These are phyloP conservation scores for Cyberlindnera samutprakarnensis DNA, from an alignment of 805 yeast genomes.

Conservation along the genomic window DNA sequence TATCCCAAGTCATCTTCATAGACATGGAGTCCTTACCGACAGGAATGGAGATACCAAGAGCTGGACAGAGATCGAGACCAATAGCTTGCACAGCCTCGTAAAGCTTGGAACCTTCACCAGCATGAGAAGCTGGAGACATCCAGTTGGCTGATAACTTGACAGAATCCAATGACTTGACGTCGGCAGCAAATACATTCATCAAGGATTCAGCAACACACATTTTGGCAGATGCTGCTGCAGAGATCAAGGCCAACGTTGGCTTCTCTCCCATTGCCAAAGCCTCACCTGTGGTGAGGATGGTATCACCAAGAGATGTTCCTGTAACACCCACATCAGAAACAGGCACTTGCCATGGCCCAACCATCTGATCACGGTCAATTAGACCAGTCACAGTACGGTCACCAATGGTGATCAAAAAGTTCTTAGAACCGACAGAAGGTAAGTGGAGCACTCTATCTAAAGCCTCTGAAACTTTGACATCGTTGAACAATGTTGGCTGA, in stretches of 20 bases:
- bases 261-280: slow-evolving; percentile 97
- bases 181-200: slow-evolving; percentile 84
- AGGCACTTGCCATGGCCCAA: slow-evolving; percentile 99
- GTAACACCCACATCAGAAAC: slow-evolving; percentile 98
- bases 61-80: slow-evolving; percentile 92
- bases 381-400: slow-evolving; percentile 97
- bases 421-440: slow-evolving; percentile 93
- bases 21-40: slow-evolving; percentile 99
- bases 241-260: slow-evolving; percentile 82
- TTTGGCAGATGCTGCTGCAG: slow-evolving; percentile 87
- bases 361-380: slow-evolving; percentile 96
- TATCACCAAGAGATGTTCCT: slow-evolving; percentile 77
- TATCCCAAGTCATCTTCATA: slow-evolving; percentile 97
- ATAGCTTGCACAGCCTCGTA: slow-evolving; percentile 97
- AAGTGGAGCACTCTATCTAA: slow-evolving; percentile 74
- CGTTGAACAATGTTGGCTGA: slow-evolving; percentile 27
- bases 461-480: slow-evolving; percentile 50
- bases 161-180: slow-evolving; percentile 62
- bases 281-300: slow-evolving; percentile 77
- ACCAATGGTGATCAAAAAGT: slow-evolving; percentile 94
- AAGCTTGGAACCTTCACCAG: slow-evolving; percentile 90
- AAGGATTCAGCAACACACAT: slow-evolving; percentile 94
- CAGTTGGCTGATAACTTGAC: slow-evolving; percentile 94
- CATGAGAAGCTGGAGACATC: slow-evolving; percentile 97
- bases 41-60: slow-evolving; percentile 84